Percentiles rank a stretch among this genome's conserved stretches.
Evolutionary conservation across 495 filamentous ascomycete species (phyloP).

Genomic region (Podospora tetraspora): DNA sequence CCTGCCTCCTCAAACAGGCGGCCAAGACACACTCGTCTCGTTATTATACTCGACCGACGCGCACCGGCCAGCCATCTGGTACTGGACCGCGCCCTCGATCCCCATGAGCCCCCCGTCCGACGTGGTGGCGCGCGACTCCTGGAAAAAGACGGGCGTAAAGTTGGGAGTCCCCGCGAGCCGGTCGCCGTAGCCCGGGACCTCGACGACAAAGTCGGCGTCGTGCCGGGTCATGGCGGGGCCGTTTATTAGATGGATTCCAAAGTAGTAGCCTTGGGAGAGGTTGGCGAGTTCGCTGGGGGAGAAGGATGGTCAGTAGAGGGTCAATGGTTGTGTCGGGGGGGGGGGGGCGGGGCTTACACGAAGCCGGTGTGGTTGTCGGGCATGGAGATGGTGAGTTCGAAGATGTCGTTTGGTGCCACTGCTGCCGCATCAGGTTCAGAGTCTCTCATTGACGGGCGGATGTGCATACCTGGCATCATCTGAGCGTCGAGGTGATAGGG

Average conservation of each 20-base stretch:
- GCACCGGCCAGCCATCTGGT: constrained; percentile 23
- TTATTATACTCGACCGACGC: constrained; percentile 19
- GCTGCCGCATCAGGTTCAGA: background rate
- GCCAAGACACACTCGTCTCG: constrained; percentile 14
- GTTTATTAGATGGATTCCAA: constrained; percentile 10
- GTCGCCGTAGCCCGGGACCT: constrained; percentile 24
- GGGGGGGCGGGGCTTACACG: background rate
- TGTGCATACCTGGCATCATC: constrained; percentile 18
- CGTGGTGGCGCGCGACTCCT: constrained; percentile 19
- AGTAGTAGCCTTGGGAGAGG: constrained; percentile 11
- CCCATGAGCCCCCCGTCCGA: constrained; percentile 12
- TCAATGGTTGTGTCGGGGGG: background rate
- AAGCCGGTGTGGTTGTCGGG: background rate
- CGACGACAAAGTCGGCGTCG: constrained; percentile 31
- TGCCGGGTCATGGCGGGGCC: constrained; percentile 22
- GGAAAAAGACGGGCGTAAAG: constrained; percentile 30
- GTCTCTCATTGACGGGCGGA: background rate
- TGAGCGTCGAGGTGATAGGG: constrained; percentile 19
- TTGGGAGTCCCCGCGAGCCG: constrained; percentile 19
- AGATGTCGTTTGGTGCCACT: background rate
- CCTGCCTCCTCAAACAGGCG: background rate
- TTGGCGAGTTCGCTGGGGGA: constrained; percentile 11
- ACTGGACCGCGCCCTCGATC: constrained; percentile 26
- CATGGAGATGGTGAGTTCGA: background rate
- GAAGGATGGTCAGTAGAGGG: background rate